Base-by-base conservation (phyloP, 202 grass and related monocot species). In the Hordeum pubiflorum region DNA sequence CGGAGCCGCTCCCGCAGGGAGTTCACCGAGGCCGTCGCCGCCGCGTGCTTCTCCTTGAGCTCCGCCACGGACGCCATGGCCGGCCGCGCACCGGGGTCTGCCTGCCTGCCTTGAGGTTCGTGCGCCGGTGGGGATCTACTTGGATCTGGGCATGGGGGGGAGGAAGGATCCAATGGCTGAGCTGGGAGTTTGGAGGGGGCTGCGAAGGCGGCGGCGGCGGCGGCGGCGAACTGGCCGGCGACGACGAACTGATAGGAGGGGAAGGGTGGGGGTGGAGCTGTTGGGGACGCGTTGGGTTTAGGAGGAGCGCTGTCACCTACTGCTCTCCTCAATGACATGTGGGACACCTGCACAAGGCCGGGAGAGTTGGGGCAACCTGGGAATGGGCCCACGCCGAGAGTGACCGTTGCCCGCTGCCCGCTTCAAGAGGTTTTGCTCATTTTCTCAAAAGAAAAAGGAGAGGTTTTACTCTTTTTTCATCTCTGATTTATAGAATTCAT, bases 31-130 rank as follows among this genome's bases (percentile, higher is more conserved):
- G 84, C 84, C 26, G 92, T 99, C 17, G 90, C 90, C 23, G 67
- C 82, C 9, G 82, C 81, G 63, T 99, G 96, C 85, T 86, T 85
- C 82, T 96, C 90, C 85, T 99, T 99, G 58, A 99, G 87, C 80
- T 99, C 96, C 55, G 87, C 92, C 73, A 99, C 96, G 34, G 96
- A 99, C 85, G 93, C 85, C 89, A 86, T 80, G 79, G 43, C 33
- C 13, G 79, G 79, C 79, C 72, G 82, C 74, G 69, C 31, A 5
- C 33, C 23, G 23, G 10, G 10, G 22, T n/a, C 43, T 29, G 27
- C 27, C 27, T 29, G 27, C 24, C 21, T 11, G 3, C 60, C 58
- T 52, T 17, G 0, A 70, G 69, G 60, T 75, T 46, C 69, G 75
- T 14, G 86, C 43, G 63, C 62, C 23, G 55, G 61, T 54, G 29